Evolutionary conservation across 2,329 filamentous ascomycete genomes (phyloP), one percentile per base, ranked within the genome.

Genomic region (Hypoxylon sp.): DNA sequence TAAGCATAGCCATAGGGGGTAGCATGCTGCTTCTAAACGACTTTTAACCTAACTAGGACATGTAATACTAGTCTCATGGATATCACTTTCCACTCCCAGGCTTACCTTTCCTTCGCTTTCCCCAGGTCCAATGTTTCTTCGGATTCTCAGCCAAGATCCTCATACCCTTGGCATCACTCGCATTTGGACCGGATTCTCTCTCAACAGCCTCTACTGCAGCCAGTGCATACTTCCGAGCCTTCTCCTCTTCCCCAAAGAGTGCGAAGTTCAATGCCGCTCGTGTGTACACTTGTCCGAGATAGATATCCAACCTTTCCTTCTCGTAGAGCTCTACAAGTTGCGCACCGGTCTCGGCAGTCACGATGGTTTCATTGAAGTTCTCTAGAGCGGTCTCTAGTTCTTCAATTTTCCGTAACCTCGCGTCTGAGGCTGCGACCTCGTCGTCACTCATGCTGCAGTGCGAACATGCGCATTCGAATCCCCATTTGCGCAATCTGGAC

Each of bases 391-490:
- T 84, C 80, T 94, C 89, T 50, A 94, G 82, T 72, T 88, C 85
- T 47, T 75, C 78, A 24, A 94, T 91, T 83, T 94, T 92, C 11
- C 84, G 85, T 71, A 91, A 84, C 81, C 95, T 92, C 77, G 94
- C 91, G 65, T 83, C 80, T 0, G 80, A 82, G 0, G 70, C 74
- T 0, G 68, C 74, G 0, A 35, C 22, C 1, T 74, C 73, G 3
- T 65, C 48, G 1, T 58, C 56, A 6, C 64, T 24, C 26, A 74
- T 54, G 8, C 52, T 63, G 72, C 81, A 83, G 8, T 78, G 74
- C 2, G 67, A 13, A 63, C 81, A 83, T 1, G 64, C 58, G 66
- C 81, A 83, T 13, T 73, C 70, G 37, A 81, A 82, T 0, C 80
- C 80, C 80, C 80, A 81, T 6, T 71, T 71, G 2, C 53, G 51